Percentiles rank a stretch among this genome's conserved stretches.
Evolutionary conservation across 2,329 filamentous ascomycete genomes (phyloP).

Genomic region (Beauveria scarabaeidicola): DNA sequence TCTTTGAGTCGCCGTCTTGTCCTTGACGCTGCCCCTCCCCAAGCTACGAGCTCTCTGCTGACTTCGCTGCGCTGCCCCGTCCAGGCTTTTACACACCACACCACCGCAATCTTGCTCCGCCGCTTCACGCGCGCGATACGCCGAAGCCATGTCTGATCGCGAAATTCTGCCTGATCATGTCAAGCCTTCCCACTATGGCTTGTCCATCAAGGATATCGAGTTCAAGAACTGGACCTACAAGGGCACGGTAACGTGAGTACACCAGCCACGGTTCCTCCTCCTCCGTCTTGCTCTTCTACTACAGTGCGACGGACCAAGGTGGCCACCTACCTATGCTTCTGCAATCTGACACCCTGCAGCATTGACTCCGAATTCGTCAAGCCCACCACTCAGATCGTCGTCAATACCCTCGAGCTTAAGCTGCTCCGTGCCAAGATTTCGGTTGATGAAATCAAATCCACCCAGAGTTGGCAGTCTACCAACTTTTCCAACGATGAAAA

Average conservation of each 20-base stretch:
- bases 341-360: constrained; percentile 27
- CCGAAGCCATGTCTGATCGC: constrained; percentile 44
- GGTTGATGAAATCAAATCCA: constrained; percentile 48
- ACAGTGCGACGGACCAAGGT: not conserved
- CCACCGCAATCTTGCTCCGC: constrained; percentile 1
- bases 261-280: not conserved
- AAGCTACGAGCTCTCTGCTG: constrained; percentile 6
- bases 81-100: constrained; percentile 1
- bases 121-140: constrained; percentile 9
- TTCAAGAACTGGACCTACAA: constrained; percentile 70
- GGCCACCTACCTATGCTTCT: constrained; percentile 4
- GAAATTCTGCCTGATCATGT: constrained; percentile 56
- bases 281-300: not conserved
- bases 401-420: constrained; percentile 82
- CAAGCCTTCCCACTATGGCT: constrained; percentile 77
- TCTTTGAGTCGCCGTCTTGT: not conserved
- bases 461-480: constrained; percentile 50
- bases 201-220: constrained; percentile 75
- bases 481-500: constrained; percentile 73
- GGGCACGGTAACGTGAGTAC: constrained; percentile 58
- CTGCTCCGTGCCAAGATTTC: constrained; percentile 57
- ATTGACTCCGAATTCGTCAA: constrained; percentile 69
- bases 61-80: not conserved
- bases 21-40: not conserved
- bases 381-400: constrained; percentile 64